Conservation (phyloP, 768 basidiomycete species). For the Stropharia rugosoannulata region DNA sequence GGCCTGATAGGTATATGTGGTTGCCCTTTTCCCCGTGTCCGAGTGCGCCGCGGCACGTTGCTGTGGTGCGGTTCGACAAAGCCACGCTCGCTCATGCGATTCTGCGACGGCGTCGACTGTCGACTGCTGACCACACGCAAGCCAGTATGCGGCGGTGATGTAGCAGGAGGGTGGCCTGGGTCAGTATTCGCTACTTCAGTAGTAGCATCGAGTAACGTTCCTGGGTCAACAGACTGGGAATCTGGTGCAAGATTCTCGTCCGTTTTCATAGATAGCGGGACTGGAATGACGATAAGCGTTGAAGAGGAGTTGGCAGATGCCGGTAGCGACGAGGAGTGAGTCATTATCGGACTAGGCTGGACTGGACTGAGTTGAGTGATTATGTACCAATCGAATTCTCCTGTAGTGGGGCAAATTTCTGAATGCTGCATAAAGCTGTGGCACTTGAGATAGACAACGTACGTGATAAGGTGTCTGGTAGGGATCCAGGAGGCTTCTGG, state of each 20-base stretch:
- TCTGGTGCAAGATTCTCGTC: too few species aligned
- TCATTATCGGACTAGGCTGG: not conserved
- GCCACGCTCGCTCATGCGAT: slow-evolving; percentile 5
- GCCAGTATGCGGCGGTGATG: not conserved
- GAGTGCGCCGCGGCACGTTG: slow-evolving; percentile 3
- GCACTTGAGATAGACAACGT: too few species aligned
- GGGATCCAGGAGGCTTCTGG: too few species aligned
- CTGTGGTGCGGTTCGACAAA: slow-evolving; percentile 10
- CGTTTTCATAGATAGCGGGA: not conserved
- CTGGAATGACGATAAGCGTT: slow-evolving; percentile 1
- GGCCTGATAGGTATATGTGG: not conserved
- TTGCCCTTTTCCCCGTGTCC: slow-evolving; percentile 8
- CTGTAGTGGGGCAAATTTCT: too few species aligned
- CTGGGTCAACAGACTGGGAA: too few species aligned
- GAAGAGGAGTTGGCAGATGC: slow-evolving; percentile 5
- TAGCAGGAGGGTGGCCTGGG: not conserved
- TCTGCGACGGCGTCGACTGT: not conserved
- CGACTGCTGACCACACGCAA: not conserved
- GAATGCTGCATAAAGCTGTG: too few species aligned
- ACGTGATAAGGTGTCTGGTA: too few species aligned
- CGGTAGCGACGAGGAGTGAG: not conserved
- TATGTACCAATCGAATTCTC: too few species aligned
- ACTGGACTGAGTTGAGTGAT: too few species aligned
- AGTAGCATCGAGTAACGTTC: too few species aligned
- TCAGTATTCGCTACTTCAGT: too few species aligned